These are phyloP conservation scores for Galeopsis tetrahit DNA, from an alignment of 257 asterid species.

Conservation along the genomic window DNA sequence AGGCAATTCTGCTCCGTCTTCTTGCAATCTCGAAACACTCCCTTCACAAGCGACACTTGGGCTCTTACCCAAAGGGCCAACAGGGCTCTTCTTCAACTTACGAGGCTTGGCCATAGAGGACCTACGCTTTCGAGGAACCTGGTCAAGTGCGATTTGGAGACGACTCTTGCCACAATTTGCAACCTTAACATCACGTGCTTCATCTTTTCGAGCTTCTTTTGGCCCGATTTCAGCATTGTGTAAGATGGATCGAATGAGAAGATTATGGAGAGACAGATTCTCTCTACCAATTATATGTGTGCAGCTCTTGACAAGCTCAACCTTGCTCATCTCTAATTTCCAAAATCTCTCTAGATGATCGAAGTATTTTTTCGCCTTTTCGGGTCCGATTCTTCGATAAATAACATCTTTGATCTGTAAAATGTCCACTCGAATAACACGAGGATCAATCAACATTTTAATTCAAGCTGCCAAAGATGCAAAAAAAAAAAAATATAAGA, in stretches of 20 bases:
- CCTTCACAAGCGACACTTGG: conserved; percentile 56
- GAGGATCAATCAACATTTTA: conserved; percentile 59
- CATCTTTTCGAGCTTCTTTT: too few species aligned
- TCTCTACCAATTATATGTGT: too few species aligned
- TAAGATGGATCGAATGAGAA: too few species aligned
- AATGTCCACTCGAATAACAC: conserved; percentile 60
- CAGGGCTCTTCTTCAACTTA: conserved; percentile 70
- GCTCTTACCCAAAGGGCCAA: conserved; percentile 83
- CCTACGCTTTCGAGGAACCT: conserved; percentile 60
- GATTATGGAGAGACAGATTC: too few species aligned
- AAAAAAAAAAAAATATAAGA: conserved; percentile 35
- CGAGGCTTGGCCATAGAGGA: conserved; percentile 59
- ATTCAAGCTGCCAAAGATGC: conserved; percentile 35
- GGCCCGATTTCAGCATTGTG: too few species aligned
- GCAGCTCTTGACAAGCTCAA: too few species aligned
- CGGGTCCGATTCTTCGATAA: too few species aligned
- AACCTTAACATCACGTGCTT: too few species aligned
- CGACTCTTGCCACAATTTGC: conserved; percentile 48
- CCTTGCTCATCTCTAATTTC: too few species aligned
- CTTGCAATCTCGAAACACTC: conserved; percentile 52
- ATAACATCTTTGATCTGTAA: conserved; percentile 39
- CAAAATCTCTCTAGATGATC: too few species aligned
- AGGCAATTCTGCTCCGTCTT: conserved; percentile 64
- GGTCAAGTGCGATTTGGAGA: conserved; percentile 53
- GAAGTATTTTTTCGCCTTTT: too few species aligned